These are phyloP conservation scores for Lodderomyces theae DNA, from an alignment of 1,139 yeast genomes.

Conservation along the genomic window DNA sequence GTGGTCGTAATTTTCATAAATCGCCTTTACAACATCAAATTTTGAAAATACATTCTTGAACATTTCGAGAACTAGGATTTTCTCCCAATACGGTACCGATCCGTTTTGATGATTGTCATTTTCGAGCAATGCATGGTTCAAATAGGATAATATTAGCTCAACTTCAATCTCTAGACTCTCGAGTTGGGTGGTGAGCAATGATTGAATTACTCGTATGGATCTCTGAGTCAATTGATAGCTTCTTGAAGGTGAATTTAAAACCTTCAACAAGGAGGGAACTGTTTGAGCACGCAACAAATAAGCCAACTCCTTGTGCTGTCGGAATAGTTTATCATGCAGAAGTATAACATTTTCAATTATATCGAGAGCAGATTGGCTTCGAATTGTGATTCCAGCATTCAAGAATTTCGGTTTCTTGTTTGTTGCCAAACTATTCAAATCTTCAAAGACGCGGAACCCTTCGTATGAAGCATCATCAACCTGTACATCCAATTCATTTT, in stretches of 20 bases:
- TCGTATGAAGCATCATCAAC: slow-evolving; percentile 62
- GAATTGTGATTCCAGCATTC: slow-evolving; percentile 45
- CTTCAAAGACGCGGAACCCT: slow-evolving; percentile 65
- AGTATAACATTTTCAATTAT: slow-evolving; percentile 67
- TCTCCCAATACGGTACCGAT: slow-evolving; percentile 55
- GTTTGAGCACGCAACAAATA: slow-evolving; percentile 62
- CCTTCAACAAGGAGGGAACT: slow-evolving; percentile 71
- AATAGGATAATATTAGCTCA: slow-evolving; percentile 71
- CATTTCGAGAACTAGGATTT: slow-evolving; percentile 68
- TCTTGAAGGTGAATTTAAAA: slow-evolving; percentile 43
- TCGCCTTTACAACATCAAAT: slow-evolving; percentile 45
- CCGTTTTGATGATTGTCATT: slow-evolving; percentile 13
- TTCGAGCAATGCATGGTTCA: slow-evolving; percentile 60
- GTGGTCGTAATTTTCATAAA: slow-evolving; percentile 65
- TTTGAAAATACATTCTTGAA: slow-evolving; percentile 61
- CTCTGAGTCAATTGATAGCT: slow-evolving; percentile 71
- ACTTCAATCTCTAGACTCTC: slow-evolving; percentile 66
- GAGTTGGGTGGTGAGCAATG: slow-evolving; percentile 61
- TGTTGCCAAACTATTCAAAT: slow-evolving; percentile 68
- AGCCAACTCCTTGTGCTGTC: slow-evolving; percentile 60
- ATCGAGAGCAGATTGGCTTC: slow-evolving; percentile 74
- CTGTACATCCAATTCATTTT: slow-evolving; percentile 38
- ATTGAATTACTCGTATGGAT: slow-evolving; percentile 65
- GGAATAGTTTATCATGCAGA: slow-evolving; percentile 55
- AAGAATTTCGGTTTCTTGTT: slow-evolving; percentile 53